Conservation (phyloP, 2,329 filamentous ascomycete species). For the Berkeleyomyces basicola region DNA sequence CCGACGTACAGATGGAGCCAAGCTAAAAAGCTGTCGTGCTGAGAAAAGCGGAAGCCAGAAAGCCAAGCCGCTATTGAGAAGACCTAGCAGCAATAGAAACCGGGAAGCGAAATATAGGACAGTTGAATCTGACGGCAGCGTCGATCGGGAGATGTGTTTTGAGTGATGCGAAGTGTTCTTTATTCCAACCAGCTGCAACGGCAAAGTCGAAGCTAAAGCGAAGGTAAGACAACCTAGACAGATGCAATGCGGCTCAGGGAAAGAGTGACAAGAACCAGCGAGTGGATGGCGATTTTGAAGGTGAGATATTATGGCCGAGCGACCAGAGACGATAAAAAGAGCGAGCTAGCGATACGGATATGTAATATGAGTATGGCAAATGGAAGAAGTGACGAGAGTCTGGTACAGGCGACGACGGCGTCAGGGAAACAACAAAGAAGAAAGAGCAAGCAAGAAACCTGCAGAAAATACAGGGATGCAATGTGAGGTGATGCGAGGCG, state of each 20-base stretch:
- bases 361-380: too few species aligned
- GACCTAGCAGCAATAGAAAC: neutral
- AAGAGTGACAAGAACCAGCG: neutral
- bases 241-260: neutral
- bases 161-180: neutral
- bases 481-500: too few species aligned
- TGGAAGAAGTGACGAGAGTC: neutral
- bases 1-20: neutral
- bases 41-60: neutral
- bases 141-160: neutral
- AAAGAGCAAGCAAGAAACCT: neutral
- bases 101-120: too few species aligned
- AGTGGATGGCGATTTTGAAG: neutral
- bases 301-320: too few species aligned
- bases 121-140: too few species aligned
- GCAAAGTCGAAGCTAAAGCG: slow-evolving; percentile 7
- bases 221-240: slow-evolving; percentile 3
- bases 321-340: too few species aligned
- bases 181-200: slow-evolving; percentile 1
- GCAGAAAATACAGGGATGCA: neutral
- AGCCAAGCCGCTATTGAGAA: neutral
- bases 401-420: too few species aligned
- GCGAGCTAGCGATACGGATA: too few species aligned
- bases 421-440: neutral
- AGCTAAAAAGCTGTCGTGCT: neutral